A percentile compares a stretch with the other conserved stretches of the same genome.
phyloP scores from a whole-genome alignment of 805 yeast genomes.

The Wickerhamiella domercqiae region DNA sequence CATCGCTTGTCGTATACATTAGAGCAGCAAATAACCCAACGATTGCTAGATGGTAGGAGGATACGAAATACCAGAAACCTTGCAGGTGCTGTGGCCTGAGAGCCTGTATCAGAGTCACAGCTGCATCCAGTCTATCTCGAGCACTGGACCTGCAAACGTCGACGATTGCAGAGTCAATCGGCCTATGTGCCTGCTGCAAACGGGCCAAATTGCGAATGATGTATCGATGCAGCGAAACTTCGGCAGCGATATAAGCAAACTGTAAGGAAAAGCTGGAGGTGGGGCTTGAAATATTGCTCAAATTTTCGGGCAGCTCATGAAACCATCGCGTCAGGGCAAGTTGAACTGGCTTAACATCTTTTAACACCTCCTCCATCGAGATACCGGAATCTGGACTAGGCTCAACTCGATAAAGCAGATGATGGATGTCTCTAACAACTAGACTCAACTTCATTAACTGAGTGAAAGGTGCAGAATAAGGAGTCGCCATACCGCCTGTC shows the following conservation, averaged over 20 bases:
- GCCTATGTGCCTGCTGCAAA: constrained; percentile 20
- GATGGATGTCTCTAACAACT: constrained; percentile 28
- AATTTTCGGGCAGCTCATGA: constrained; percentile 21
- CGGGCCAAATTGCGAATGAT: constrained; percentile 19
- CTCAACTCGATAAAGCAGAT: constrained; percentile 6
- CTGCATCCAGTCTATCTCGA: constrained; percentile 61
- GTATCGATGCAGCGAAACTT: constrained; percentile 65
- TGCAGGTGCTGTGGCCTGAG: constrained; percentile 71
- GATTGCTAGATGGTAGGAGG: constrained; percentile 61
- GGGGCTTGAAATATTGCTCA: constrained; percentile 15
- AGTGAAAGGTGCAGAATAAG: constrained; percentile 31
- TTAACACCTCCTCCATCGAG: constrained; percentile 41
- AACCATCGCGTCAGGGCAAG: constrained; percentile 25
- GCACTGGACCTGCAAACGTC: constrained; percentile 77
- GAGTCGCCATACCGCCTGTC: constrained; percentile 24
- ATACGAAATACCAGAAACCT: constrained; percentile 79
- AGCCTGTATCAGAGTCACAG: constrained; percentile 62
- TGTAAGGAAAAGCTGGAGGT: constrained; percentile 67
- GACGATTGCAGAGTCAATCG: constrained; percentile 38
- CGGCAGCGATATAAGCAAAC: constrained; percentile 77
- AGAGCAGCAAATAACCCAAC: constrained; percentile 83
- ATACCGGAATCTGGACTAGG: not conserved
- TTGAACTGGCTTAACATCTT: constrained; percentile 45
- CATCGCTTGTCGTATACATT: constrained; percentile 47
- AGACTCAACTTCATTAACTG: constrained; percentile 22